These are phyloP conservation scores for Acephala macrosclerotiorum DNA, from an alignment of 2,329 filamentous ascomycete species.

Conservation along the genomic window DNA sequence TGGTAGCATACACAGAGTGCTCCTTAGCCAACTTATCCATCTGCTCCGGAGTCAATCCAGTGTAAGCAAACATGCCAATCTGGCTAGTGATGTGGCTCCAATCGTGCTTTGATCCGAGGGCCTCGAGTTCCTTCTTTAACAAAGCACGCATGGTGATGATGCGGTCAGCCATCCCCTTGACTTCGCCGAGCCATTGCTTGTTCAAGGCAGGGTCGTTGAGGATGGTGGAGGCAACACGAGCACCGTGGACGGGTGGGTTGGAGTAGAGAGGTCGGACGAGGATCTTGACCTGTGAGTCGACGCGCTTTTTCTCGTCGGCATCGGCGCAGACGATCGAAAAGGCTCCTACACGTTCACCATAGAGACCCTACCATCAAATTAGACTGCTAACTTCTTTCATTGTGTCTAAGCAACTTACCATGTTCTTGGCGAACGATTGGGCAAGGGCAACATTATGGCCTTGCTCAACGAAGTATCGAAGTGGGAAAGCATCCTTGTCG, in stretches of 20 bases:
- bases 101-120: constrained; percentile 93
- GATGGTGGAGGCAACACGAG: constrained; percentile 91
- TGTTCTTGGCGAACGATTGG: constrained; percentile 99
- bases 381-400: constrained; percentile 15
- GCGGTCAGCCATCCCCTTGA: constrained; percentile 98
- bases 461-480: constrained; percentile 91
- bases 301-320: constrained; percentile 89
- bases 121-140: constrained; percentile 93
- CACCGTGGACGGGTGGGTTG: constrained; percentile 96
- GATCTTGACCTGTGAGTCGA: constrained; percentile 98
- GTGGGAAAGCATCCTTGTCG: constrained; percentile 90
- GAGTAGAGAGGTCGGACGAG: constrained; percentile 97
- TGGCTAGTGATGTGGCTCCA: constrained; percentile 99
- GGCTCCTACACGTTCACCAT: constrained; percentile 96
- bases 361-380: constrained; percentile 73
- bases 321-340: constrained; percentile 91
- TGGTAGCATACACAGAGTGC: constrained; percentile 97
- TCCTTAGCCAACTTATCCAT: constrained; percentile 93
- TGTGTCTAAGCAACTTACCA: constrained; percentile 66
- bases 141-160: constrained; percentile 98
- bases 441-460: constrained; percentile 88
- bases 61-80: constrained; percentile 99
- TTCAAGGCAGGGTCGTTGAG: constrained; percentile 85
- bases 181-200: constrained; percentile 93
- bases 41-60: constrained; percentile 87